These are phyloP conservation scores for Aspergillus novoparasiticus DNA, from an alignment of 2,329 filamentous ascomycete species.

Conservation along the genomic window DNA sequence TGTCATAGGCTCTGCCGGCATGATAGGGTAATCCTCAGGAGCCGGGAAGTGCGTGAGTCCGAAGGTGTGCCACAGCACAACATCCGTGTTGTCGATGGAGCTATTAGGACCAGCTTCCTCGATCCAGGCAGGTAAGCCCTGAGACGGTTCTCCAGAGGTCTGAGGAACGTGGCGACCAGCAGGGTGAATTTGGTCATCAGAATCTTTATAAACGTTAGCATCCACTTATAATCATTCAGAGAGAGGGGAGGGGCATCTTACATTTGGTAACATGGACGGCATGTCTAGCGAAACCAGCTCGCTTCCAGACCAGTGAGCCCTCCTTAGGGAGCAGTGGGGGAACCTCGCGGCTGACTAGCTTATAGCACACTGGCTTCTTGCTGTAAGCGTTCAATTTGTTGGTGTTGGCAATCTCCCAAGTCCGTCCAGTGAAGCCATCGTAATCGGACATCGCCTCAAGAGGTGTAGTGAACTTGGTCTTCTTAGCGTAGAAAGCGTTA, in stretches of 20 bases:
- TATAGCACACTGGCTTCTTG: slow-evolving; percentile 82
- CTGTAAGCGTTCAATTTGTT: slow-evolving; percentile 83
- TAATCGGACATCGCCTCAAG: slow-evolving; percentile 75
- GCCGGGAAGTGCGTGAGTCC: slow-evolving; percentile 86
- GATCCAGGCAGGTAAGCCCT: slow-evolving; percentile 76
- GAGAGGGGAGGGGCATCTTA: slow-evolving; percentile 48
- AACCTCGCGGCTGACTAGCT: slow-evolving; percentile 85
- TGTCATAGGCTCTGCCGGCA: slow-evolving; percentile 85
- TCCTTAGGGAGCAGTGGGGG: slow-evolving; percentile 77
- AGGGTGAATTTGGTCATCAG: slow-evolving; percentile 79
- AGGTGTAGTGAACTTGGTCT: slow-evolving; percentile 75
- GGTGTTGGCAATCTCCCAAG: slow-evolving; percentile 89
- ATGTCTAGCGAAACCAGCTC: slow-evolving; percentile 83
- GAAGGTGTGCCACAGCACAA: slow-evolving; percentile 94
- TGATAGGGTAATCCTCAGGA: slow-evolving; percentile 89
- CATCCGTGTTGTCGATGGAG: slow-evolving; percentile 76
- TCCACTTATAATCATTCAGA: background rate
- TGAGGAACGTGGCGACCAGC: slow-evolving; percentile 87
- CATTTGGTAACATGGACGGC: slow-evolving; percentile 88
- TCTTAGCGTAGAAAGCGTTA: slow-evolving; percentile 85
- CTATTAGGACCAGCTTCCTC: slow-evolving; percentile 63
- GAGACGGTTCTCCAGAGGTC: slow-evolving; percentile 76
- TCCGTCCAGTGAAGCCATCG: slow-evolving; percentile 73
- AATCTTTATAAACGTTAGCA: slow-evolving; percentile 54
- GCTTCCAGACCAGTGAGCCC: slow-evolving; percentile 82